Conservation (phyloP, 2,329 filamentous ascomycete species). For the Venturia pyrina region DNA sequence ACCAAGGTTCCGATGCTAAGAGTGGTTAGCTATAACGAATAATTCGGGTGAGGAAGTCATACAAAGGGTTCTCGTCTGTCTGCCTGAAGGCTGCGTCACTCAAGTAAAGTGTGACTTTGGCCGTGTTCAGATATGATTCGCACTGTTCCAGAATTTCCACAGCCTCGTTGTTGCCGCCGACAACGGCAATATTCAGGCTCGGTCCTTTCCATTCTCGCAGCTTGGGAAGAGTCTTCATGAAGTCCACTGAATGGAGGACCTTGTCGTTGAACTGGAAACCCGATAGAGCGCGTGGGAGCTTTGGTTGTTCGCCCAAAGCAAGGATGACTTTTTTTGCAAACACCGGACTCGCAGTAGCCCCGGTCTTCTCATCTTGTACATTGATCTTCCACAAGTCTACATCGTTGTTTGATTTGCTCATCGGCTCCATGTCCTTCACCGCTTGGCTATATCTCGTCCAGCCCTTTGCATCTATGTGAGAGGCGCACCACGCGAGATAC, state of each 20-base stretch:
- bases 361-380: not conserved
- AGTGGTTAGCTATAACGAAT: not conserved
- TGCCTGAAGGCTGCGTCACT: not conserved
- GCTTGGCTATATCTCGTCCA: conserved; percentile 20
- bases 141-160: conserved; percentile 10
- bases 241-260: conserved; percentile 6
- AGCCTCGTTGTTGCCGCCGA: conserved; percentile 10
- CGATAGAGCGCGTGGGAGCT: conserved; percentile 5
- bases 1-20: not conserved
- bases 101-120: conserved; percentile 3
- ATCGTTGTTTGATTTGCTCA: not conserved
- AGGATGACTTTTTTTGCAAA: conserved; percentile 10
- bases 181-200: conserved; percentile 7
- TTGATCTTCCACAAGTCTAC: conserved; percentile 5
- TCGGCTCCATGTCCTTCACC: conserved; percentile 10
- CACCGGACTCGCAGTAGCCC: not conserved
- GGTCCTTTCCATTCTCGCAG: not conserved
- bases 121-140: not conserved
- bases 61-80: conserved; percentile 10
- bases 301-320: not conserved
- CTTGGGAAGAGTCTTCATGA: not conserved
- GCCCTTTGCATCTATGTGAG: conserved; percentile 16
- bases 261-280: not conserved
- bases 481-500: conserved; percentile 21
- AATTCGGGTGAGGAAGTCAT: not conserved